Base-by-base conservation (phyloP, 331 rosid genomes). In the Prunus yedoensis region DNA sequence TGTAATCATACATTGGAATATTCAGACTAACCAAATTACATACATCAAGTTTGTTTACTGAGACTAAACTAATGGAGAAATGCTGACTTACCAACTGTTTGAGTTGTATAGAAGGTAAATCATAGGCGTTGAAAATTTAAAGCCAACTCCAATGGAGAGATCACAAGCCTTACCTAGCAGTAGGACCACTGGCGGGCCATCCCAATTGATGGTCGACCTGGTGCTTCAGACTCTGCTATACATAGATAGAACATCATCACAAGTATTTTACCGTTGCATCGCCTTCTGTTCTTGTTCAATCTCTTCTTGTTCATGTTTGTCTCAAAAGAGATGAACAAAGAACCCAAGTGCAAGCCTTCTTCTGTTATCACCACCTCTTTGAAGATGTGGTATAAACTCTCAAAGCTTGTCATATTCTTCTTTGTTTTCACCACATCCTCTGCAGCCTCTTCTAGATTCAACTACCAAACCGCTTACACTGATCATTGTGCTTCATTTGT, bases 401-500 rank as follows among this genome's bases (percentile, higher is more conserved):
- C 69, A 64, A n/a, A 64, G 50, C 73, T 50, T 50, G 13, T 27
- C 66, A 41, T 57, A 3, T 16, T 61, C 82, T 35, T 78, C 66
- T 77, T 80, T 12, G 60, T 77, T 27, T 61, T 74, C 66, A 52
- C 62, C 32, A 5, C 45, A 76, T 61, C 78, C 49, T 62, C 66
- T 71, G 8, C 38, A 10, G 73, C 76, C 62, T 63, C 83, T 58
- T 61, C 43, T 15, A 25, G 28, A 25, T 61, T 28, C 66, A 32
- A 28, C 15, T 32, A 4, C n/a, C 68, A 54, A 54, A 8, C 27
- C 71, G n/a, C 74, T 27, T 84, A 86, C 70, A 47, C 76, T 7
- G 77, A 80, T 5, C 85, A 87, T 50, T 88, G 90, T 71, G 75
- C 80, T 59, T 80, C 86, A 9, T 9, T 77, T 2, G 80, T 88